phyloP scores from a whole-genome alignment of 352 stramenopile species.

The Pelagophyceae sp. region DNA sequence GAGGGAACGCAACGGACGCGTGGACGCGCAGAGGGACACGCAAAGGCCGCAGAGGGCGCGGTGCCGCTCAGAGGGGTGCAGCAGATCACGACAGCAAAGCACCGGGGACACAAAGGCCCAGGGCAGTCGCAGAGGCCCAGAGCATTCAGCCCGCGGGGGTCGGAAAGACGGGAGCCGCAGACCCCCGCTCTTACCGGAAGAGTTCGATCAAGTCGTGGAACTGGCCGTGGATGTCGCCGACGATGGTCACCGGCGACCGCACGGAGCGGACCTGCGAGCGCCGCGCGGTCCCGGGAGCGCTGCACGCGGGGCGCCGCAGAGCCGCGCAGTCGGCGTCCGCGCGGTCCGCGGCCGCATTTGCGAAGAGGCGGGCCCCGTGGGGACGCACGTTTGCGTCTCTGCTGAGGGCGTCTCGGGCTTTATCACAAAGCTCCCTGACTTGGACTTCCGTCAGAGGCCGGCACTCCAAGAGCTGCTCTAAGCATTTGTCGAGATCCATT shows the following conservation, averaged over 20 bases:
- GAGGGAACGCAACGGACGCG: constrained; percentile 1
- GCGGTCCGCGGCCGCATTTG: too few relatives aligned
- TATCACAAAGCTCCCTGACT: constrained; percentile 85
- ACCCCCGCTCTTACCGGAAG: too few relatives aligned
- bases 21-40: neutral
- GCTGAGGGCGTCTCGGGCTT: constrained; percentile 89
- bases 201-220: constrained; percentile 94
- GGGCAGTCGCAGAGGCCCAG: too few relatives aligned
- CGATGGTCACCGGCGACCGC: constrained; percentile 88
- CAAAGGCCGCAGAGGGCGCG: neutral
- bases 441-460: constrained; percentile 86
- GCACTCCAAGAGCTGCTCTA: constrained; percentile 81
- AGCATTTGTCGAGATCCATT: constrained; percentile 78
- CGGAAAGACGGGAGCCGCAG: too few relatives aligned
- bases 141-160: constrained; percentile 54
- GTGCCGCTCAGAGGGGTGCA: neutral
- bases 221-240: constrained; percentile 89
- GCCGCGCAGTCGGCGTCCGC: too few relatives aligned
- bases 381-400: constrained; percentile 88
- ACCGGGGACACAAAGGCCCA: too few relatives aligned
- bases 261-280: constrained; percentile 65
- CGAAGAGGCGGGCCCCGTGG: neutral
- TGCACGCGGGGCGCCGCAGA: neutral
- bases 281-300: neutral
- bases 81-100: neutral